A percentile compares a stretch with the other conserved stretches of the same genome.
Evolutionary conservation across 228 moss, liverwort and hornwort genomes (phyloP).

Genomic region (Sphagnum fallax): DNA sequence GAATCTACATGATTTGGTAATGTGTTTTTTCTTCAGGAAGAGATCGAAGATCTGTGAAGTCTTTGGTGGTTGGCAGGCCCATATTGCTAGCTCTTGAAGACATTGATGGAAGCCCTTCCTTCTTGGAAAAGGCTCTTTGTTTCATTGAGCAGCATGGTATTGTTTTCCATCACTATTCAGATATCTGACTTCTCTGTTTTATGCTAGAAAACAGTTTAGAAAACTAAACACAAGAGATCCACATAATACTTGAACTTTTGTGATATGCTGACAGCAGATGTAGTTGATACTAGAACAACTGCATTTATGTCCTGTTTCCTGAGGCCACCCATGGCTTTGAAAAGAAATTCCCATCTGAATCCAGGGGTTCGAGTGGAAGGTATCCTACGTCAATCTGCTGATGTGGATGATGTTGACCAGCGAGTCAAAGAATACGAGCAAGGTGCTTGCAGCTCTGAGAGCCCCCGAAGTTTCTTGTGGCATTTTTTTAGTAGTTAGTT

Average conservation of each 20-base stretch:
- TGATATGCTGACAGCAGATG: not conserved
- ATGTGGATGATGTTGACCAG: constrained; percentile 93
- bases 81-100: constrained; percentile 81
- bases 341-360: not conserved
- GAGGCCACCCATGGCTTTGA: no score
- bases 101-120: constrained; percentile 86
- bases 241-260: not conserved
- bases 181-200: not conserved
- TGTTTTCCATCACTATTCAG: not conserved
- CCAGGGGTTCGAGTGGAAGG: constrained; percentile 55
- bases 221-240: no score
- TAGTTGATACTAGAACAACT: not conserved
- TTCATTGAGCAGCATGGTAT: constrained; percentile 79
- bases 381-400: constrained; percentile 73
- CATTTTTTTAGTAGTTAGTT: not conserved
- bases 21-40: constrained; percentile 17
- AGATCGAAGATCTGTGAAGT: constrained; percentile 65
- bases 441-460: constrained; percentile 9
- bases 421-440: constrained; percentile 91
- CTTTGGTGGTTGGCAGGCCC: constrained; percentile 79
- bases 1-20: no score
- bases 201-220: no score
- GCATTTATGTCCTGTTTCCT: not conserved
- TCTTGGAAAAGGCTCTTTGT: constrained; percentile 81
- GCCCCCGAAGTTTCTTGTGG: no score